Base-by-base conservation (phyloP, 352 stramenopile species). In the Elongisporangium senticosum region DNA sequence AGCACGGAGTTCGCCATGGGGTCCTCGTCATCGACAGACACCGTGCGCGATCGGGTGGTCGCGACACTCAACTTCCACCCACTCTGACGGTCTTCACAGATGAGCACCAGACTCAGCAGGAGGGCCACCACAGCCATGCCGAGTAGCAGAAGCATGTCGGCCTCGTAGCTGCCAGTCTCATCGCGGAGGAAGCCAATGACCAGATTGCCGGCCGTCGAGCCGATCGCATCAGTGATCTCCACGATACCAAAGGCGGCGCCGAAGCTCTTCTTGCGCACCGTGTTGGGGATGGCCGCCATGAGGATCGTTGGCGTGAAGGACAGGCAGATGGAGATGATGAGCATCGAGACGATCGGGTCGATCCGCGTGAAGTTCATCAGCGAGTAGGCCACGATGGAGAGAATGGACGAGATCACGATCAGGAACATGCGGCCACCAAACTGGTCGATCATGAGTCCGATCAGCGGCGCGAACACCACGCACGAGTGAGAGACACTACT, bases 241-340 rank as follows among this genome's bases (percentile, higher is more conserved):
- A 95, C 74, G 37, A 95, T 92, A 24, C 88, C 88, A 53, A 96
- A 96, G 2, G 86, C 88, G 4, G 80, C 84, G 24, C 88, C 88
- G 54, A 94, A 93, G 59, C 61, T 84, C 49, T 86, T 81, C 49
- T 76, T 76, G 49, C 71, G 75, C 37, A 96, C 86, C 11, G 82
- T 87, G 52, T 83, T 87, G 13, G 88, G 83, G 33, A 96, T 93
- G 19, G 80, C 73, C 11, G 88, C 86, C 77, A 96, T 95, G 37
- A 96, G 57, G 51, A 96, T 91, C 51, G 86, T 96, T 14, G 88
- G 88, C 17, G 87, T 95, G 62, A 91, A 90, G 50, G 81, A 90
- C 6, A 95, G 63, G 56, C 86, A 93, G 24, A 95, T 67, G 17
- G 85, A 95, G 61, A 96, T 93, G 19, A 96, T 62, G 51, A 95